Evolutionary conservation across 495 filamentous ascomycete species (phyloP), one percentile per base, ranked within the genome.

Genomic region (Xylaria scruposa): DNA sequence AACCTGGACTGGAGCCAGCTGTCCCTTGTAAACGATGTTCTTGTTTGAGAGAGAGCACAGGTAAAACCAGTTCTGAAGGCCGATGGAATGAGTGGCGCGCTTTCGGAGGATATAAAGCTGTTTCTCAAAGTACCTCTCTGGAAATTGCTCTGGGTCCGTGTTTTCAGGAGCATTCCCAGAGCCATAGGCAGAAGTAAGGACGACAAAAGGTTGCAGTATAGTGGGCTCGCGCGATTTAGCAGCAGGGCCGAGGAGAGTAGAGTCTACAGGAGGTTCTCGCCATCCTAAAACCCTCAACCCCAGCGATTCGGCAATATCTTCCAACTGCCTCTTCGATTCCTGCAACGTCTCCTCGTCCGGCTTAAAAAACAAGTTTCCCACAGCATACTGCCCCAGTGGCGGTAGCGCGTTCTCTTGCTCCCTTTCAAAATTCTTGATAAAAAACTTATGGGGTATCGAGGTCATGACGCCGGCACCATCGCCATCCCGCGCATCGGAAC

Each of bases 401-500:
- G 96, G 96, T 51, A 99, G 88, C 76, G 92, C 90, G 72, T 96
- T 89, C 70, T 91, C 93, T 75, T 91, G 91, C 82, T 98, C 93
- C 61, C 92, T 91, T 80, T 92, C 94, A 79, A 99, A 98, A 81
- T 98, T 97, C 84, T 99, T 99, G 75, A 97, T 85, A 81, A 99
- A 99, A 83, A 99, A 99, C 81, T 91, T 97, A 86, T 99, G 96
- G 19, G 96, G 96, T 76, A 99, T 97, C 47, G 95, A 98, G 70
- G 96, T 98, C 96, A 99, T 99, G 74, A 98, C 95, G 86, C 96
- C 96, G 72, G 96, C 96, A 81, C 96, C 96, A 77, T 99, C 96
- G 75, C 96, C 96, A 81, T 99, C 96, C 82, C 96, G 92, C 68
- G 93, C 94, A 86, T 99, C 96, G 13, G 96, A 98, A 70, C 96